Base-by-base conservation (phyloP, 192 early-diverging fungal genomes). In the Rhizophagus sp. region DNA sequence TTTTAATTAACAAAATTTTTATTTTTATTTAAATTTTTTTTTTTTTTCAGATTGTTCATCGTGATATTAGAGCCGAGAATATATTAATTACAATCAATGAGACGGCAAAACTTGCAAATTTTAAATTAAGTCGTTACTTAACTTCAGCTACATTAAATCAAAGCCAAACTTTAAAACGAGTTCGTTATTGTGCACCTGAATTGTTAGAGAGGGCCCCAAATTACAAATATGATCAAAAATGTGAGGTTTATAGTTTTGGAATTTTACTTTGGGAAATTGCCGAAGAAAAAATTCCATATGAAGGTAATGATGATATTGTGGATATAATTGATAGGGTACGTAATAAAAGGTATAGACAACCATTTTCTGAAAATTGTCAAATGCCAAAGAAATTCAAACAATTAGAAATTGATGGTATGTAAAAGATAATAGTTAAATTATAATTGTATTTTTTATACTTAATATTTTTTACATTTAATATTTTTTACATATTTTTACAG, bases 21-120 rank as follows among this genome's bases (percentile, higher is more conserved):
- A 13, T 49, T 49, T 49, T 49, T 8, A 2, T 49, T 49, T 8
- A 15, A 15, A 36, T 50, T 49, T 49, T 49, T 50, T 50, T 13
- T 50, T 50, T 50, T 27, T 25, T n/a, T n/a, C 17, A 22, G 17
- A 70, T 70, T 24, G 34, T 79, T 4, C 77, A 79, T 52, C 77
- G 50, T 70, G 77, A 79, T 22, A 57, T 79, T 44, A 66, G 77
- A 33, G 69, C 66, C 22, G 30, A 30, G 57, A 79, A 79, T 70
- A 61, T 79, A 41, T 22, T 79, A 67, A 63, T 79, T 27, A 79
- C 77, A 30, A 5, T n/a, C 4, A 4, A 44, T n/a, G 12, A 49
- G 2, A 50, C 36, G 22, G 25, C 77, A 34, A 79, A 79, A 68
- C 25, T 79, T 47, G 49, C 77, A 34, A 79, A 79, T 68, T 79